Conservation (phyloP, 2,329 filamentous ascomycete genomes). For the Apiospora pterosperma region DNA sequence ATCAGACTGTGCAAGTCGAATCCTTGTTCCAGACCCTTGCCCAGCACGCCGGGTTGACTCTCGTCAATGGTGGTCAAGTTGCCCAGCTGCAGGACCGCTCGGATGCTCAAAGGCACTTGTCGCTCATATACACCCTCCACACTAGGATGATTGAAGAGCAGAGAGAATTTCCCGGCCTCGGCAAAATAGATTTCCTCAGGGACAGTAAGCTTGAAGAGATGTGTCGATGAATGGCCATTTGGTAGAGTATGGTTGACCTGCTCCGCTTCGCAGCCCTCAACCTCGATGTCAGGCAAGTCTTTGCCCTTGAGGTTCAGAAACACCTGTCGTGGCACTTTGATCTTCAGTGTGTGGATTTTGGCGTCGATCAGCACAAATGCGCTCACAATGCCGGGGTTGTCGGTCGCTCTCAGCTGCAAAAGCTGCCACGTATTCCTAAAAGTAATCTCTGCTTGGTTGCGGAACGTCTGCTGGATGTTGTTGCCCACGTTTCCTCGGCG, state of each 20-base stretch:
- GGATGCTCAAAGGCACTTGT: constrained; percentile 80
- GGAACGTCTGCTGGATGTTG: constrained; percentile 69
- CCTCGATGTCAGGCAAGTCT: constrained; percentile 82
- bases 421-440: constrained; percentile 96
- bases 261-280: constrained; percentile 82
- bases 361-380: constrained; percentile 91
- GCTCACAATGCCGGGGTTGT: constrained; percentile 79
- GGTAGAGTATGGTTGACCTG: constrained; percentile 92
- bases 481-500: constrained; percentile 63
- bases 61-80: constrained; percentile 94
- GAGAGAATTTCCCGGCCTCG: constrained; percentile 76
- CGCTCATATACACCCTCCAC: constrained; percentile 98
- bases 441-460: constrained; percentile 85
- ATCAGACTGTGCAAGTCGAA: constrained; percentile 81
- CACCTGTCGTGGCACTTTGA: constrained; percentile 84
- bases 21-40: constrained; percentile 87
- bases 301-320: constrained; percentile 89
- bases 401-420: constrained; percentile 78
- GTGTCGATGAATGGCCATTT: constrained; percentile 89
- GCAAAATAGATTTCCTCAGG: constrained; percentile 83
- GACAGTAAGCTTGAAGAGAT: constrained; percentile 92
- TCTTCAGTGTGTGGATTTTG: constrained; percentile 83
- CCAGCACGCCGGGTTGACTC: constrained; percentile 82
- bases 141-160: constrained; percentile 86
- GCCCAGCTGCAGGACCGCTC: constrained; percentile 85